These are phyloP conservation scores for Apiospora marii DNA, from an alignment of 2,329 filamentous ascomycete species.

Conservation along the genomic window DNA sequence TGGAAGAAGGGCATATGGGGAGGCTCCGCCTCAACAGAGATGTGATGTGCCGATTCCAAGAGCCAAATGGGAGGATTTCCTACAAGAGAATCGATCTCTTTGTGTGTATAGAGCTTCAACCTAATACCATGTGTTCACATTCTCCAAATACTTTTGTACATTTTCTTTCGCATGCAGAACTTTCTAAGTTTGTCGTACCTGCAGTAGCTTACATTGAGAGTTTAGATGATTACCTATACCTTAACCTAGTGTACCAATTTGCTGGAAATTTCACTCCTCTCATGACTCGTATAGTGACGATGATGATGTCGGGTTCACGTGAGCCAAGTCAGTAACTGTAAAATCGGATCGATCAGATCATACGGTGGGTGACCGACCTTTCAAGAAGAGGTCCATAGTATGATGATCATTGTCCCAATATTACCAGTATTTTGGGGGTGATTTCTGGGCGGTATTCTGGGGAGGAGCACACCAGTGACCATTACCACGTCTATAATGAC, in stretches of 20 bases:
- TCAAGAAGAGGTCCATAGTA: neutral
- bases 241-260: conserved; percentile 5
- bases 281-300: neutral
- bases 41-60: conserved; percentile 8
- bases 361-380: neutral
- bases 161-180: neutral
- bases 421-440: neutral
- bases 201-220: conserved; percentile 19
- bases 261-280: neutral
- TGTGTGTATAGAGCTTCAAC: conserved; percentile 23
- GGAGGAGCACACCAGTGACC: neutral
- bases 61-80: neutral
- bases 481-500: neutral
- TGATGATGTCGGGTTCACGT: neutral
- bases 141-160: conserved; percentile 1
- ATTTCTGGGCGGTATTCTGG: too few relatives aligned
- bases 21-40: neutral
- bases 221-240: conserved; percentile 1
- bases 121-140: conserved; percentile 25
- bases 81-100: conserved; percentile 7
- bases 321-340: neutral
- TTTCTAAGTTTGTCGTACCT: conserved; percentile 3
- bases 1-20: conserved; percentile 10
- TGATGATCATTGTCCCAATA: neutral
- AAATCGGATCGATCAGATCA: neutral